A percentile compares a stretch with the other conserved stretches of the same genome.
These are phyloP conservation scores for Chrysanthemum makinoi DNA, from an alignment of 129 eudicot genomes.

Conservation along the genomic window DNA sequence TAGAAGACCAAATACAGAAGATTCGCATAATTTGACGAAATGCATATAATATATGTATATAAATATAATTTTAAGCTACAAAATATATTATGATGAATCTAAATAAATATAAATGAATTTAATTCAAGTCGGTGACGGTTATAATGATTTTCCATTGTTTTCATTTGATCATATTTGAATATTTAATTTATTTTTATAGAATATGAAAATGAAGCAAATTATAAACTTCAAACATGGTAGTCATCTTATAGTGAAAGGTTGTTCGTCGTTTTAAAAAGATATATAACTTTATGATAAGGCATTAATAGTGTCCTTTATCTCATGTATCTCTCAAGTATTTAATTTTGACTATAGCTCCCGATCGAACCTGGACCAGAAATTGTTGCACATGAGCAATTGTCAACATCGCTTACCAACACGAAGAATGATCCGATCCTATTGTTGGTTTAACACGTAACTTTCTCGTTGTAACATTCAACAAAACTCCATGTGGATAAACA, in stretches of 20 bases:
- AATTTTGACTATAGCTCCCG: slow-evolving; percentile 9
- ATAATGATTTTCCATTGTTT: neutral
- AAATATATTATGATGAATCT: too few species aligned
- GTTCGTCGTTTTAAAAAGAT: neutral
- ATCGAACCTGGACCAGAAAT: slow-evolving; percentile 5
- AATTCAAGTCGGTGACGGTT: too few species aligned
- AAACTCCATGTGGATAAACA: too few species aligned
- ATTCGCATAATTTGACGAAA: too few species aligned
- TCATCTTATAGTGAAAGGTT: neutral
- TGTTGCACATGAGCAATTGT: neutral
- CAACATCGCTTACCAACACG: slow-evolving; percentile 12
- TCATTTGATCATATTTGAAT: neutral
- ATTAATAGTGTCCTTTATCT: slow-evolving; percentile 9
- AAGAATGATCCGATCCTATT: neutral
- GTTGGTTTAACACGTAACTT: neutral
- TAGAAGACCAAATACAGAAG: too few species aligned
- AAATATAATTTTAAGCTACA: too few species aligned
- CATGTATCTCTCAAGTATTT: neutral
- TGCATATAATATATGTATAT: too few species aligned
- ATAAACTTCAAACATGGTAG: neutral
- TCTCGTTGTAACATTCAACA: too few species aligned
- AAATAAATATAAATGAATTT: too few species aligned
- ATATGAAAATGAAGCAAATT: neutral
- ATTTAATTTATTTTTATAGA: too few species aligned
- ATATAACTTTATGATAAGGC: neutral